Evolutionary conservation across 441 rosid species (phyloP).

Genomic region (Populus tomentosa): DNA sequence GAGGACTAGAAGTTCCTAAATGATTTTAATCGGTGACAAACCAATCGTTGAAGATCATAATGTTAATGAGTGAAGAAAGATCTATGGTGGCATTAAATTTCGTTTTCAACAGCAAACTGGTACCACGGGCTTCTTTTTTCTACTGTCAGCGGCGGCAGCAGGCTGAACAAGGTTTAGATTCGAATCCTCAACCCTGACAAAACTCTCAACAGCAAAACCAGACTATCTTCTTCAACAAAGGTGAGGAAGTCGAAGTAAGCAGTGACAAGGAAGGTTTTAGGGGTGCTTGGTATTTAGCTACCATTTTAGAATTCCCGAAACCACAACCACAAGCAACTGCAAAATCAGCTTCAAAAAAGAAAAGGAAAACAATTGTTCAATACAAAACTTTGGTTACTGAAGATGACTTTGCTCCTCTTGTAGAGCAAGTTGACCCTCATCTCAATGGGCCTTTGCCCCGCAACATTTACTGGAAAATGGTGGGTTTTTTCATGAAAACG

Average conservation of each 20-base stretch:
- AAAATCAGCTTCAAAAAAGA: conserved; percentile 21
- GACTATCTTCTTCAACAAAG: conserved; percentile 27
- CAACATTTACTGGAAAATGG: conserved; percentile 7
- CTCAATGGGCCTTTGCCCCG: conserved; percentile 58
- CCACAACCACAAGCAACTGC: not conserved
- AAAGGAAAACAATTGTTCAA: conserved; percentile 35
- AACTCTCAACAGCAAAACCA: not conserved
- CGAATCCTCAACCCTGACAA: not conserved
- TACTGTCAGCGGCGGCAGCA: no score
- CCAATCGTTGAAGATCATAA: no score
- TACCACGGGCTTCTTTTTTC: no score
- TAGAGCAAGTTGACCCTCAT: conserved; percentile 30
- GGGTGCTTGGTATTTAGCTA: conserved; percentile 65
- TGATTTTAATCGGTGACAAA: no score
- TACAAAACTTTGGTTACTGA: conserved; percentile 47
- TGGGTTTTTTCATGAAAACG: conserved; percentile 34
- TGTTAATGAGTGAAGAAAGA: no score
- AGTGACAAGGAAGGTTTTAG: conserved; percentile 58
- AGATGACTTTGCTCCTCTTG: conserved; percentile 36
- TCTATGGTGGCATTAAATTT: no score
- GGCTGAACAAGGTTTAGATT: not conserved
- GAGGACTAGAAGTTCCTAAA: no score
- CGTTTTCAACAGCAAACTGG: no score
- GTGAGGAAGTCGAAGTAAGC: conserved; percentile 55
- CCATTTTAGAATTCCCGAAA: conserved; percentile 24